Base-by-base conservation (phyloP, 768 basidiomycete species). In the Dioszegia crocea region DNA sequence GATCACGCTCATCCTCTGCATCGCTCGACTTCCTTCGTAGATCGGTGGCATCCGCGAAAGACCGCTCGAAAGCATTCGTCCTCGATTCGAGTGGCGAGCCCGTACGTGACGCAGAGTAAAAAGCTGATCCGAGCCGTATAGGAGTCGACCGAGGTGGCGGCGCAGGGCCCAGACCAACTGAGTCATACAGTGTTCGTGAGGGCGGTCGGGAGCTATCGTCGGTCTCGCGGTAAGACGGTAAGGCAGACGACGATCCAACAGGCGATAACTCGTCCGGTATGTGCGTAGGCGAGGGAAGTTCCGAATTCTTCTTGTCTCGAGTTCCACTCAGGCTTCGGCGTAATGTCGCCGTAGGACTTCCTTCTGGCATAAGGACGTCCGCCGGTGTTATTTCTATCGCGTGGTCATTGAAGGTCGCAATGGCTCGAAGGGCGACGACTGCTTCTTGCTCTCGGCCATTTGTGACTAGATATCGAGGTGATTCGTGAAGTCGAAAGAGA, bases 401-500 rank as follows among this genome's bases (percentile, higher is more conserved):
- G 16, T 85, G 84, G 2, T 88, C 90, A 75, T 98, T 98, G 78
- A 88, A 91, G 30, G 81, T 82, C 2, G 89, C 88, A 43, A 99
- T 97, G 63, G 88, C 78, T 64, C 87, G 86, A 0, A 99, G 82
- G 0, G 86, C 86, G 64, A 88, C 83, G 33, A 94, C 77, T 0
- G 93, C 94, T 65, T 96, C 92, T 33, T 85, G 82, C 31, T 84
- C 86, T 43, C 91, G 83, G 16, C 91, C 91, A 0, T 89, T 86
- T 45, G 91, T 87, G 4, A 94, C 91, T 59, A 99, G 86, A 73
- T 86, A 97, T 23, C 91, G 85, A 1, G 96, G 92, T 0, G 91
- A 93, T 77, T 99, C 94, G 75, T 97, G 88, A 4, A 99, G 79
- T 19, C 87, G 85, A 82, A 98, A 96, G 76, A 97, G 86, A 10